A percentile compares a stretch with the other conserved stretches of the same genome.
Conservation (phyloP, 108 stramenopile species). For the Chaetoceros tenuissimus region DNA sequence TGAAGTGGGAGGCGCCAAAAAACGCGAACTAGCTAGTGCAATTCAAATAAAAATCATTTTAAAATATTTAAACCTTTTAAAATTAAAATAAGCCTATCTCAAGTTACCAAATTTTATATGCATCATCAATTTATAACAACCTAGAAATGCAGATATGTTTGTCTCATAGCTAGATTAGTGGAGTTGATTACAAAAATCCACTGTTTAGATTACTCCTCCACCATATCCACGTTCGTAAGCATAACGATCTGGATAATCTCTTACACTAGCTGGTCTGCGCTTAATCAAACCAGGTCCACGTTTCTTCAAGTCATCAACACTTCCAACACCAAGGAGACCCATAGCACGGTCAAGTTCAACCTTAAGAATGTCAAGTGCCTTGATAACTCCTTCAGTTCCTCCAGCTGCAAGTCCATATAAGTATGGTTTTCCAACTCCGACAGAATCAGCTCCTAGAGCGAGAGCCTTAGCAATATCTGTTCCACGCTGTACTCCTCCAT, state of each 20-base stretch:
- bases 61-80: no score
- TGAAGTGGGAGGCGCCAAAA: conserved; percentile 8
- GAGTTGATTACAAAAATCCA: no score
- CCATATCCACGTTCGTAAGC: conserved; percentile 87
- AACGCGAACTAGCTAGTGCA: no score
- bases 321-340: conserved; percentile 82
- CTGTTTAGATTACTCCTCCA: conserved; percentile 74
- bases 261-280: conserved; percentile 47
- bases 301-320: conserved; percentile 80
- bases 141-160: no score
- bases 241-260: conserved; percentile 85
- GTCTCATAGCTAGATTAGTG: no score
- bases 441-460: conserved; percentile 91
- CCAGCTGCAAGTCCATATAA: conserved; percentile 94
- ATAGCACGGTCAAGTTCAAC: conserved; percentile 85
- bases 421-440: conserved; percentile 94
- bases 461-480: conserved; percentile 95
- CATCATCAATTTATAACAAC: no score
- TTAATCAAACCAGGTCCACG: conserved; percentile 87
- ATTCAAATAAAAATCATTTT: no score
- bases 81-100: no score
- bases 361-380: conserved; percentile 80
- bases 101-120: no score
- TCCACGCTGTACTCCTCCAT: conserved; percentile 96
- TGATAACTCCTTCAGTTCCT: conserved; percentile 77